A percentile compares a stretch with the other conserved stretches of the same genome.
Evolutionary conservation across 164 flowering plant species (phyloP).

Genomic region (Dillenia turbinata): DNA sequence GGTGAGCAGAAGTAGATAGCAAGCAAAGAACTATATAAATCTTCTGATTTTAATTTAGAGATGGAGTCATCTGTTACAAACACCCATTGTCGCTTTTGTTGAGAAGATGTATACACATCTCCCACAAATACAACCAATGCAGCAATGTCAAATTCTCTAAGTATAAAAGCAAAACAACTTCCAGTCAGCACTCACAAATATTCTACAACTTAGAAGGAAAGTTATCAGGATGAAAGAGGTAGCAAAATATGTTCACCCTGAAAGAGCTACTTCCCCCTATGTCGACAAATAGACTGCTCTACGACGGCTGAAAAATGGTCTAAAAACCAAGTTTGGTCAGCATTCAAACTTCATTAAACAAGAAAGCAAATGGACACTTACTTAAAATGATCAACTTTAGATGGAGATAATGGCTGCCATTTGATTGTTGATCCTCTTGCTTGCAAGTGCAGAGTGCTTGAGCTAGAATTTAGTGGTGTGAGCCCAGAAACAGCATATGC

Average conservation of each 20-base stretch:
- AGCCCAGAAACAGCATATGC: slow-evolving; percentile 68
- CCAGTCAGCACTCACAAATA: slow-evolving; percentile 11
- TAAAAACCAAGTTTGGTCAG: slow-evolving; percentile 20
- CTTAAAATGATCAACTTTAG: slow-evolving; percentile 44
- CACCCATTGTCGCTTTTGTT: slow-evolving; percentile 86
- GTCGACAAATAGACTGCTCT: slow-evolving; percentile 47
- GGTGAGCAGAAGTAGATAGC: too few species aligned
- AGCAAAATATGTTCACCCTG: slow-evolving; percentile 45
- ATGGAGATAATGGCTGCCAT: slow-evolving; percentile 54
- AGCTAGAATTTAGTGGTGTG: slow-evolving; percentile 44
- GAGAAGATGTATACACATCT: slow-evolving; percentile 47
- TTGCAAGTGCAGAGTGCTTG: slow-evolving; percentile 62
- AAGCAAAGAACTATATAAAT: too few species aligned
- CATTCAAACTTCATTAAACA: slow-evolving; percentile 10
- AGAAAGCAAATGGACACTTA: slow-evolving; percentile 29
- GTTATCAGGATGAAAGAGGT: slow-evolving; percentile 10
- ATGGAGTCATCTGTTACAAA: slow-evolving; percentile 79
- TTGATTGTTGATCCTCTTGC: slow-evolving; percentile 66
- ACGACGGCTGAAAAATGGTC: slow-evolving; percentile 82
- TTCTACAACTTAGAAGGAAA: neutral
- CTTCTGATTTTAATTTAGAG: too few species aligned
- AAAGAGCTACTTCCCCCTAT: slow-evolving; percentile 72
- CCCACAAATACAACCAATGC: slow-evolving; percentile 83
- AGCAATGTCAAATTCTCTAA: slow-evolving; percentile 97
- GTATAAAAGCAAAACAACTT: slow-evolving; percentile 12